Base-by-base conservation (phyloP, 108 stramenopile genomes). In the Fragilariopsis cylindrus region DNA sequence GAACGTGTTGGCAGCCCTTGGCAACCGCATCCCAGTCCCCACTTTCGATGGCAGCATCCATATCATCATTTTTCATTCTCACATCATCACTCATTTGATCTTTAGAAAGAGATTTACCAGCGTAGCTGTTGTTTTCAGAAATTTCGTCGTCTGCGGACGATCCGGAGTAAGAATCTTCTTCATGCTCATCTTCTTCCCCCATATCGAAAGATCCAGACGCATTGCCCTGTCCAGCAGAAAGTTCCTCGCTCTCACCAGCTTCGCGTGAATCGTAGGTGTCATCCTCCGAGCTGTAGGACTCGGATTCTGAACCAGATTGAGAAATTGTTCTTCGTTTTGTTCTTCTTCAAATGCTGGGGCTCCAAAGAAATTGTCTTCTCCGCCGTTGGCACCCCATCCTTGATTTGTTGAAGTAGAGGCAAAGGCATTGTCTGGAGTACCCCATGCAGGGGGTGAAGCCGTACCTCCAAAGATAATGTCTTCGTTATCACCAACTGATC, bases 1-100 rank as follows among this genome's bases (percentile, higher is more conserved):
- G 52, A 79, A 79, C 12, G 72, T 55, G 11, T 72, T 69, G 9
- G 81, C 78, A 7, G 74, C 81, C 81, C 6, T 64, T 60, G n/a
- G 72, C 76, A 47, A 85, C 78, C 11, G 77, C 84, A 19, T 85
- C 76, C 84, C 84, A 85, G 45, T 85, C 65, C 4, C 81, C 81
- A 19, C 65, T 58, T 15, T 76, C 76, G 41, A 83, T 79, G 54
- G 75, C 72, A 46, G 53, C 75, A 49, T 85, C 77, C 54, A 84
- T 65, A 12, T 84, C 64, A 21, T 60, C 72, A 5, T 73, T 76
- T 21, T 76, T 79, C 15, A 54, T 43, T 41, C 64, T 70, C 42
- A 75, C 19, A 13, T 43, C 69, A 9, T 15, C 7, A 13, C 48
- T 7, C 49, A 68, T 68, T 48, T 8, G n/a, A 0, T 48, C 8